Percentiles rank a stretch among this genome's conserved stretches.
Conservation (phyloP, 73 alveolate genomes). For the Blepharisma stoltei region DNA sequence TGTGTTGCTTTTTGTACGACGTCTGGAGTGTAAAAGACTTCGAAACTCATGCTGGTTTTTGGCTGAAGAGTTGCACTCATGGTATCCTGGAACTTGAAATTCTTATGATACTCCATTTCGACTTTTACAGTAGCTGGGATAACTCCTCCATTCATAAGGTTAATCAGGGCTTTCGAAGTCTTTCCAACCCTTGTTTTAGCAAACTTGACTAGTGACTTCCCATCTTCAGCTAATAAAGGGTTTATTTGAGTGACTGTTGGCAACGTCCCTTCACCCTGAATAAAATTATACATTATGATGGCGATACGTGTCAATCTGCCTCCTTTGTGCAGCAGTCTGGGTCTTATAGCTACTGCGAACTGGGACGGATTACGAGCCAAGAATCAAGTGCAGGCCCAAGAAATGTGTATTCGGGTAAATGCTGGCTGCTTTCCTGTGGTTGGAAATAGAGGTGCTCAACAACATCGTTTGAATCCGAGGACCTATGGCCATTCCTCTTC, state of each 20-base stretch:
- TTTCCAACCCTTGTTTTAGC: slow-evolving; percentile 89
- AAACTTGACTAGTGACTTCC: slow-evolving; percentile 89
- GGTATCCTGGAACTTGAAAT: slow-evolving; percentile 84
- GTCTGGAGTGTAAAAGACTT: slow-evolving; percentile 85
- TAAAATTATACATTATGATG: too few species aligned
- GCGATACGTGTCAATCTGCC: too few species aligned
- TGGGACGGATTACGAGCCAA: too few species aligned
- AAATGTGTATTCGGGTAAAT: too few species aligned
- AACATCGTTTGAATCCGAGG: too few species aligned
- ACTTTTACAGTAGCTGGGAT: slow-evolving; percentile 97
- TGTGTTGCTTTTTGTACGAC: slow-evolving; percentile 80
- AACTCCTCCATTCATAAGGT: slow-evolving; percentile 92
- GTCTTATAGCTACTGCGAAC: too few species aligned
- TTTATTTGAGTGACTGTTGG: slow-evolving; percentile 92
- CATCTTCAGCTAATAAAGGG: slow-evolving; percentile 91
- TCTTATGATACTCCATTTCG: slow-evolving; percentile 84
- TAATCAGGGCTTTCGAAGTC: slow-evolving; percentile 73
- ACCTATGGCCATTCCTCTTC: too few species aligned
- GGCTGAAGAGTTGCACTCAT: slow-evolving; percentile 93
- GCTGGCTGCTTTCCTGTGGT: too few species aligned
- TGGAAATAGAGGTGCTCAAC: too few species aligned
- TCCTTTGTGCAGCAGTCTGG: too few species aligned
- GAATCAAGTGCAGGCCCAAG: too few species aligned
- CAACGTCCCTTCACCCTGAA: slow-evolving; percentile 99
- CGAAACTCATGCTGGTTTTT: slow-evolving; percentile 87